phyloP scores from a whole-genome alignment of 1,139 yeast genomes.

The Diutina scorzettiae region DNA sequence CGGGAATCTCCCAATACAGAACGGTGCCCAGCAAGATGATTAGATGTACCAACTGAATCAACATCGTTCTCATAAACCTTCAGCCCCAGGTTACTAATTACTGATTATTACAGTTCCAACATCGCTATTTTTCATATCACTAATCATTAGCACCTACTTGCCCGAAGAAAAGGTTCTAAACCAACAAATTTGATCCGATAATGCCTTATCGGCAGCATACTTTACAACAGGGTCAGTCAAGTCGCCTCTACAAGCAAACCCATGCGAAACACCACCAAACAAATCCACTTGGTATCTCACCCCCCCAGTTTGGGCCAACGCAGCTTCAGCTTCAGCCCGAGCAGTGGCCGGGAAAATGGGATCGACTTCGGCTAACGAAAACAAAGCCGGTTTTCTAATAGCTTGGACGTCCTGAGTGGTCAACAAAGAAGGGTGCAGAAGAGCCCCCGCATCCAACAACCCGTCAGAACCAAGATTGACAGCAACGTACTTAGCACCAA shows the following conservation, averaged over 20 bases:
- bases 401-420: slow-evolving; percentile 49
- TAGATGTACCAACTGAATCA: no score
- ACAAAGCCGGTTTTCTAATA: slow-evolving; percentile 42
- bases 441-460: slow-evolving; percentile 46
- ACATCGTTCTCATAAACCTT: no score
- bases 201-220: slow-evolving; percentile 62
- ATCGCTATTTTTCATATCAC: no score
- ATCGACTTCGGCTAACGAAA: slow-evolving; percentile 68
- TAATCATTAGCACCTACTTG: no score
- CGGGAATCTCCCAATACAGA: no score
- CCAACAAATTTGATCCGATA: slow-evolving; percentile 38
- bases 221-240: slow-evolving; percentile 35
- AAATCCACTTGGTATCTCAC: slow-evolving; percentile 45
- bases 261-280: slow-evolving; percentile 55
- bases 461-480: slow-evolving; percentile 40
- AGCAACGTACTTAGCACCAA: slow-evolving; percentile 62
- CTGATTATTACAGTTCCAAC: no score
- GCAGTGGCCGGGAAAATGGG: slow-evolving; percentile 46
- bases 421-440: slow-evolving; percentile 75
- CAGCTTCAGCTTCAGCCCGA: slow-evolving; percentile 48
- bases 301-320: slow-evolving; percentile 28
- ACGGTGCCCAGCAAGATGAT: no score
- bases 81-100: no score
- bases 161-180: not conserved
- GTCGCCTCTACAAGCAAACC: slow-evolving; percentile 74